These are phyloP conservation scores for Nothomitra cinnamomea DNA, from an alignment of 2,329 filamentous ascomycete genomes.

Conservation along the genomic window DNA sequence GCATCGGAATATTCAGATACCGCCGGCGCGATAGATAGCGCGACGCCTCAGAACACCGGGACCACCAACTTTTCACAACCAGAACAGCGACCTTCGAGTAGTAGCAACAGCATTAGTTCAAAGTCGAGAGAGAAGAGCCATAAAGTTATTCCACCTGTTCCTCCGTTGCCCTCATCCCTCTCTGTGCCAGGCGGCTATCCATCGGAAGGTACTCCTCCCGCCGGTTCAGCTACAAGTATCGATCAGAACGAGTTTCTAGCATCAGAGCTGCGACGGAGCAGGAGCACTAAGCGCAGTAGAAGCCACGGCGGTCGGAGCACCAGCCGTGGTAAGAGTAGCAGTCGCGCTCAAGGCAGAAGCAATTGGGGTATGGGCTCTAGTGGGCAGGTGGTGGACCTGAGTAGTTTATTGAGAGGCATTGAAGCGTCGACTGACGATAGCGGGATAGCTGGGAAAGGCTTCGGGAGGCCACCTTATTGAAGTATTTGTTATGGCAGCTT, in stretches of 20 bases:
- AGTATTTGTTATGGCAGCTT: too few relatives aligned
- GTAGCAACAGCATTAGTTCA: neutral
- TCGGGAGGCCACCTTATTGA: constrained; percentile 2
- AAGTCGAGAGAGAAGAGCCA: constrained; percentile 1
- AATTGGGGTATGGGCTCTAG: neutral
- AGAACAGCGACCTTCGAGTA: neutral
- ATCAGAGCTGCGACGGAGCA: neutral
- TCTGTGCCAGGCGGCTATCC: constrained; percentile 17
- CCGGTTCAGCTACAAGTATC: neutral
- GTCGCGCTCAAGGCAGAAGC: neutral
- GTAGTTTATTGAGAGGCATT: constrained; percentile 1
- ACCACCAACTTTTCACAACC: neutral
- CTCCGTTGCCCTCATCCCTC: constrained; percentile 25
- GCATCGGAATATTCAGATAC: constrained; percentile 20
- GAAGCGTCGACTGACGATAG: neutral
- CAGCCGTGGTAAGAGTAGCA: neutral
- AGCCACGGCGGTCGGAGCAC: constrained; percentile 2
- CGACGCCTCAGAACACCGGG: constrained; percentile 15
- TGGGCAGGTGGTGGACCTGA: neutral
- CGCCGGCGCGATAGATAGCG: constrained; percentile 11
- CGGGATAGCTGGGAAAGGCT: neutral
- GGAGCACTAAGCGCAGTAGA: neutral
- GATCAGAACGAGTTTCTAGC: neutral
- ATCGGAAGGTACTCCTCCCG: neutral
- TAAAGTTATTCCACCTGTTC: constrained; percentile 27